Base-by-base conservation (phyloP, 805 yeast genomes). In the Kluyveromyces nonfermentans region DNA sequence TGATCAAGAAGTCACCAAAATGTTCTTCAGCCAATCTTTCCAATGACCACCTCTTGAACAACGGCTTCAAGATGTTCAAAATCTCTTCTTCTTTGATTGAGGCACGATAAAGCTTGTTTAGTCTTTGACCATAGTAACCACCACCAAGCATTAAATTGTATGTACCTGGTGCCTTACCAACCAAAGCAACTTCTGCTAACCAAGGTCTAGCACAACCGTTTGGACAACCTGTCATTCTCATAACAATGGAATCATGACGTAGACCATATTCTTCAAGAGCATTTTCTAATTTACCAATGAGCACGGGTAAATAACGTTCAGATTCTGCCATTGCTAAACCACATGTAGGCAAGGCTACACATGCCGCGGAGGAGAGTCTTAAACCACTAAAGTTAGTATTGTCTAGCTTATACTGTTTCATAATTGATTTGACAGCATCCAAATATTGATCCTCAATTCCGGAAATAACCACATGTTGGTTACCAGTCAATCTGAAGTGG, bases 161-260 rank as follows among this genome's bases (percentile, higher is more conserved):
- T 15, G 94, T 88, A 42, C 95, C 95, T 50, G 75, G 79, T 0
- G 97, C 96, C 64, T 90, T 90, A 64, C 97, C 97, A 46, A 90
- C 94, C 47, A 88, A 73, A 0, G 97, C 97, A 46, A 90, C 79
- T 65, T 90, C 97, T 4, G 97, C 97, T 41, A 90, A 69, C 97
- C 97, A 90, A 22, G 97, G 97, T 65, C 97, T 80, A 19, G 97
- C 93, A 72, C 97, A 90, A 53, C 97, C 97, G 64, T 90, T 90
- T 44, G 97, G 97, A 74, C 97, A 90, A 45, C 97, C 97, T 25
- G 97, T 90, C 97, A 90, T 89, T 71, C 97, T 80, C 95, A 90
- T 84, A 19, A 88, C 95, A 52, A 90, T 75, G 7, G 95, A 81
- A 66, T 90, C 97, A 57, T 88, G 96, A 60, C 95, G 83, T 55